A percentile compares a stretch with the other conserved stretches of the same genome.
Evolutionary conservation across 352 stramenopile genomes (phyloP).

Genomic region (Globisporangium mamillatum): DNA sequence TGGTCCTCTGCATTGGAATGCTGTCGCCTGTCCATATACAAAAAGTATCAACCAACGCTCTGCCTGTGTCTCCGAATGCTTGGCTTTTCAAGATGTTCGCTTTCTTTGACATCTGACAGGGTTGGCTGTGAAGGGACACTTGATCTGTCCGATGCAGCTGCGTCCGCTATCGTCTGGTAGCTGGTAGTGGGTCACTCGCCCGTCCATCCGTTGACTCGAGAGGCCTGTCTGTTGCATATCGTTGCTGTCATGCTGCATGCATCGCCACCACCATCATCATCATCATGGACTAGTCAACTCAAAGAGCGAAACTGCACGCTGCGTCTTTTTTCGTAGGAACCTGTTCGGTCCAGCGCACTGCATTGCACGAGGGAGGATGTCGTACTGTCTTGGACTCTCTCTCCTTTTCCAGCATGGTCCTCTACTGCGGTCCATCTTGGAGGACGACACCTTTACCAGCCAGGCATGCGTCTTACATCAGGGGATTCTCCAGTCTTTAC

Average conservation of each 20-base stretch:
- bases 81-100: not conserved
- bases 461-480: not conserved
- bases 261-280: not conserved
- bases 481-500: not conserved
- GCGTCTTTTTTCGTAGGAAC: not conserved
- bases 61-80: not conserved
- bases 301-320: not conserved
- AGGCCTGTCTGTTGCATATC: not conserved
- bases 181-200: not conserved
- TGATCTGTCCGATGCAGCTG: not conserved
- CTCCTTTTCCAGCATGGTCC: not conserved
- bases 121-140: not conserved
- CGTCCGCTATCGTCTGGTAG: not conserved
- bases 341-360: not conserved
- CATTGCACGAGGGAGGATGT: not conserved
- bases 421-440: not conserved
- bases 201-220: not conserved
- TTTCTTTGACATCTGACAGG: not conserved
- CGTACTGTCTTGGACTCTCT: not conserved
- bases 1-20: not conserved
- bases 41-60: not conserved
- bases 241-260: not conserved
- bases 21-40: not conserved
- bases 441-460: not conserved
- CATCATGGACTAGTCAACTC: not conserved